Evolutionary conservation across 805 yeast genomes (phyloP), one percentile per base, ranked within the genome.

Genomic region (Pichia paraexigua): DNA sequence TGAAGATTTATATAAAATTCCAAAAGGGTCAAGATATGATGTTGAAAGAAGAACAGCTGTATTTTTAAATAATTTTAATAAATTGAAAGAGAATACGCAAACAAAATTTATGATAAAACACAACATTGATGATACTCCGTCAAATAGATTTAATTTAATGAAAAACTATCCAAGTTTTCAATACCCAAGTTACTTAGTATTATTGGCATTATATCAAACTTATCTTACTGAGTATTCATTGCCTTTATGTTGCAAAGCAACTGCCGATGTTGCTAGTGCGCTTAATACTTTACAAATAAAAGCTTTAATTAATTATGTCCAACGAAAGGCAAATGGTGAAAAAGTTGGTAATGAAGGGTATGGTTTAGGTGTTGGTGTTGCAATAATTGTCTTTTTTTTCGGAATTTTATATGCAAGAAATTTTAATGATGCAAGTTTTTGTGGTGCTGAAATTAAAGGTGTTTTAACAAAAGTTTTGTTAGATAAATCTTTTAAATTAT

Each of bases 291-390:
- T 88, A 56, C 63, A 87, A 12, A 79, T 87, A 4, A 78, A 81
- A 63, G 72, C 77, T 39, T 70, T 89, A 52, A 85, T 88, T 54
- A 71, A 71, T 43, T 86, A 78, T 58, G 86, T 87, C n/a, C 80
- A 77, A 56, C 61, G 63, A 46, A 74, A 76, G 48, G 75, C 77
- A 10, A 61, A 65, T 25, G 77, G 78, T 9, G 65, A 74, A 15
- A 67, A 68, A 12, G 68, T 71, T 51, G 83, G 81, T 35, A 57
- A 56, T 17, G 71, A 68, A 42, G 96, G 96, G 53, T 72, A 86
- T 20, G 96, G 94, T 10, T 85, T 79, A 58, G 84, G 91, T 10
- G 68, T 89, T 46, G 95, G 91, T 20, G 73, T 86, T 12, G 75
- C 82, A 42, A 56, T 71, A 1, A 70, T 90, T 65, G 77, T 85